phyloP scores from a whole-genome alignment of 2,329 filamentous ascomycete species.

The Mycogone perniciosa region DNA sequence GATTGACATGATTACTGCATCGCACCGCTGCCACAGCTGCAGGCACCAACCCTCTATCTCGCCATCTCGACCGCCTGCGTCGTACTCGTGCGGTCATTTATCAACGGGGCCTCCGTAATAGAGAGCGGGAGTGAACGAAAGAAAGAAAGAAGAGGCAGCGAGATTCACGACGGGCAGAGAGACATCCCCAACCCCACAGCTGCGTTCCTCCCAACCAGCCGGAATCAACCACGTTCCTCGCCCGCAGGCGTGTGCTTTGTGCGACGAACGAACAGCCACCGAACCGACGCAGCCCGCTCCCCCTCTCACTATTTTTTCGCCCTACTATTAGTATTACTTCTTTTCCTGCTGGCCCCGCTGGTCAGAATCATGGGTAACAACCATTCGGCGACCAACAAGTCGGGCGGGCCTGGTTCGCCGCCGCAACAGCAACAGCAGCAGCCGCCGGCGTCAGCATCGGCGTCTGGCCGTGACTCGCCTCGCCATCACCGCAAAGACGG shows the following conservation, averaged over 20 bases:
- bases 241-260: constrained; percentile 3
- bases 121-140: no score
- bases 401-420: constrained; percentile 26
- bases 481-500: constrained; percentile 31
- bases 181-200: not conserved
- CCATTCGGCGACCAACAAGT: constrained; percentile 32
- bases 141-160: not conserved
- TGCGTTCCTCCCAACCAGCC: not conserved
- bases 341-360: constrained; percentile 7
- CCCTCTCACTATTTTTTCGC: constrained; percentile 4
- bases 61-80: no score
- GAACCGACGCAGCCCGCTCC: constrained; percentile 5
- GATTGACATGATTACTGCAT: no score
- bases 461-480: constrained; percentile 22
- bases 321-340: constrained; percentile 3
- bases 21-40: no score
- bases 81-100: no score
- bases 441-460: constrained; percentile 17
- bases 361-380: constrained; percentile 31
- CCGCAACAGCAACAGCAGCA: constrained; percentile 10
- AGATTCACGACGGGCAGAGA: not conserved
- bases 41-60: no score
- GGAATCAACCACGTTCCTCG: not conserved
- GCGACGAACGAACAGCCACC: constrained; percentile 7
- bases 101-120: no score